Evolutionary conservation across 139 green algal species (phyloP).

Genomic region (Micractinium sp.): DNA sequence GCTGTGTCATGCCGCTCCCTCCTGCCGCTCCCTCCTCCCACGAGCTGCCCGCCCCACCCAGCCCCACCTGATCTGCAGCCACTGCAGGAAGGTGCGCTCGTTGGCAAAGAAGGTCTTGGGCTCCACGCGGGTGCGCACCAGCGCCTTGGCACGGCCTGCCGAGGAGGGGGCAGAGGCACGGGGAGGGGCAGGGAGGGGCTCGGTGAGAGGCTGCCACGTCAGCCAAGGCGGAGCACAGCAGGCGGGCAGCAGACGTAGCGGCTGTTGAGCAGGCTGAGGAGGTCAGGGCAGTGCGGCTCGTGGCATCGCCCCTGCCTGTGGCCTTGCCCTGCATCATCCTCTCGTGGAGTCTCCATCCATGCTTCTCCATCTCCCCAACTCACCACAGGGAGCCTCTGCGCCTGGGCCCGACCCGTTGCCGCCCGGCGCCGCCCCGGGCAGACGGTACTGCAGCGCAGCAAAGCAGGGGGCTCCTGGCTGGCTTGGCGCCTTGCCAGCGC

Average conservation of each 20-base stretch:
- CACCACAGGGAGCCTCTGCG: neutral
- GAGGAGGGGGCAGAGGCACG: neutral
- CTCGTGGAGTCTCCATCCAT: no score
- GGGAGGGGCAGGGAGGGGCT: neutral
- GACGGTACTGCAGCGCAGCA: slow-evolving; percentile 2
- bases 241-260: neutral
- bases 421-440: neutral
- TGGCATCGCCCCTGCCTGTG: no score
- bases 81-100: slow-evolving; percentile 92
- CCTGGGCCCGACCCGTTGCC: neutral
- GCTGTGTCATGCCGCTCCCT: neutral
- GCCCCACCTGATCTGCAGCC: slow-evolving; percentile 74
- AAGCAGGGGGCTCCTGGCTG: neutral
- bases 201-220: neutral
- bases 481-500: neutral
- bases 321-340: no score
- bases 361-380: neutral
- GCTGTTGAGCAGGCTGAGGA: neutral
- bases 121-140: slow-evolving; percentile 83
- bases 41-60: neutral
- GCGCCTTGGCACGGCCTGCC: slow-evolving; percentile 25
- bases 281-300: no score
- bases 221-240: neutral
- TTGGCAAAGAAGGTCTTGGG: slow-evolving; percentile 94
- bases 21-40: neutral